Evolutionary conservation across 306 rosid genomes (phyloP).

Genomic region (Parietaria judaica): DNA sequence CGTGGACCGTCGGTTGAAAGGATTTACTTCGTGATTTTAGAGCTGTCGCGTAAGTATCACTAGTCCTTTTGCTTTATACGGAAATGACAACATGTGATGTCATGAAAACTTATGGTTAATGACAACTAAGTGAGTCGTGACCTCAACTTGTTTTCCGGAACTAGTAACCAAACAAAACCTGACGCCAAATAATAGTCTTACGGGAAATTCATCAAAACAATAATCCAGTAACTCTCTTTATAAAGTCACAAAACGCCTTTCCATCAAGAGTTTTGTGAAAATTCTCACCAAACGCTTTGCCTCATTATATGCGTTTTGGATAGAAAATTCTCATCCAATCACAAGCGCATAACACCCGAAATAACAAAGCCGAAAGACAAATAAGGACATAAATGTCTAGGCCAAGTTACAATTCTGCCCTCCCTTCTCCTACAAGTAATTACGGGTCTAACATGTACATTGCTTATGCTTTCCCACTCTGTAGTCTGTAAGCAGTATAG

Average conservation of each 20-base stretch:
- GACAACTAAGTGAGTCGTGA: background rate
- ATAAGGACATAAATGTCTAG: too few relatives aligned
- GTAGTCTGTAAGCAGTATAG: background rate
- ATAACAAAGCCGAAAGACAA: too few relatives aligned
- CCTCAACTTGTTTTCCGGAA: background rate
- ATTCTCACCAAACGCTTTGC: background rate
- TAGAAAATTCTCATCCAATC: too few relatives aligned
- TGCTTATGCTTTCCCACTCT: background rate
- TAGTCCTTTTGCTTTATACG: slow-evolving; percentile 11
- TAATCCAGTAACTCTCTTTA: too few relatives aligned
- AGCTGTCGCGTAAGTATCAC: slow-evolving; percentile 88
- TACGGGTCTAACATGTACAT: background rate
- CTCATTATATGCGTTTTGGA: too few relatives aligned
- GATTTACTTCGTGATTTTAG: slow-evolving; percentile 76
- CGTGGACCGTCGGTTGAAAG: slow-evolving; percentile 93
- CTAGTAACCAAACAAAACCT: background rate
- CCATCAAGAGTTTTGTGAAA: too few relatives aligned
- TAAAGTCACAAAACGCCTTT: too few relatives aligned
- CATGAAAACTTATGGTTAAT: background rate
- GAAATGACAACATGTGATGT: background rate
- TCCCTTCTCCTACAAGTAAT: too few relatives aligned
- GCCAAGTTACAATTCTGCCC: too few relatives aligned
- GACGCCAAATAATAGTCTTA: too few relatives aligned
- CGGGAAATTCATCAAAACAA: too few relatives aligned
- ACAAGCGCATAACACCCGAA: too few relatives aligned